Evolutionary conservation across 495 filamentous ascomycete genomes (phyloP).

Genomic region (Penicillium subrubescens): DNA sequence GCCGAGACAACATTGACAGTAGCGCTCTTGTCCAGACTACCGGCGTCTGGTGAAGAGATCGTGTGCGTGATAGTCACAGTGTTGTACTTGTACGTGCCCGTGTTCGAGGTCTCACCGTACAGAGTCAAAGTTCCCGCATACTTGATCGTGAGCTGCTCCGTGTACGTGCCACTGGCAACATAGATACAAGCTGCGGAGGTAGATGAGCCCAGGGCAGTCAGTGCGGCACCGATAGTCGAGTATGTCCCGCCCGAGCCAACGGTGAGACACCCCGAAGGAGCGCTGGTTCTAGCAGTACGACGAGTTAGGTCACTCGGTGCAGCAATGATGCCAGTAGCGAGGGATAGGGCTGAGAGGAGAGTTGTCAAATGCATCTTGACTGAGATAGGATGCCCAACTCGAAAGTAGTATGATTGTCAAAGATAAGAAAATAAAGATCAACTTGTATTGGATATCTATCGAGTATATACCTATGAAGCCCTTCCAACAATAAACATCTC

Average conservation of each 20-base stretch:
- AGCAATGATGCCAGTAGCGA: slow-evolving; percentile 10
- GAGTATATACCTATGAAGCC: slow-evolving; percentile 1
- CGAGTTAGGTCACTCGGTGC: slow-evolving; percentile 15
- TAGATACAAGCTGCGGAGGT: slow-evolving; percentile 34
- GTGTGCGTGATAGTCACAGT: slow-evolving; percentile 61
- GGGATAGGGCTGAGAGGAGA: slow-evolving; percentile 14
- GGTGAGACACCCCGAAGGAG: slow-evolving; percentile 33
- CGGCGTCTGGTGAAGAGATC: slow-evolving; percentile 47
- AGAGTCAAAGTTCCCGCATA: slow-evolving; percentile 33
- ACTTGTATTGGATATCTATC: neutral
- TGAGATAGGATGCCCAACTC: neutral
- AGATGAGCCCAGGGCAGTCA: slow-evolving; percentile 28
- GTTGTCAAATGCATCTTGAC: neutral
- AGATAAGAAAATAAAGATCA: neutral
- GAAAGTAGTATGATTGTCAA: neutral
- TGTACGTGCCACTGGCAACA: slow-evolving; percentile 44
- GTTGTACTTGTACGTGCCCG: slow-evolving; percentile 56
- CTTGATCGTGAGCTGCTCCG: slow-evolving; percentile 56
- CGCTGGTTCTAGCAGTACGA: slow-evolving; percentile 22
- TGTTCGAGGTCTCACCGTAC: slow-evolving; percentile 62
- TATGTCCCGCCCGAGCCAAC: slow-evolving; percentile 31
- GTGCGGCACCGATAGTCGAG: slow-evolving; percentile 29
- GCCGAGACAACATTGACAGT: slow-evolving; percentile 57
- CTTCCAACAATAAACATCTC: neutral
- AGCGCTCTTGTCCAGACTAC: slow-evolving; percentile 49